Conservation (phyloP, 768 basidiomycete species). For the Auriculariales sp. region DNA sequence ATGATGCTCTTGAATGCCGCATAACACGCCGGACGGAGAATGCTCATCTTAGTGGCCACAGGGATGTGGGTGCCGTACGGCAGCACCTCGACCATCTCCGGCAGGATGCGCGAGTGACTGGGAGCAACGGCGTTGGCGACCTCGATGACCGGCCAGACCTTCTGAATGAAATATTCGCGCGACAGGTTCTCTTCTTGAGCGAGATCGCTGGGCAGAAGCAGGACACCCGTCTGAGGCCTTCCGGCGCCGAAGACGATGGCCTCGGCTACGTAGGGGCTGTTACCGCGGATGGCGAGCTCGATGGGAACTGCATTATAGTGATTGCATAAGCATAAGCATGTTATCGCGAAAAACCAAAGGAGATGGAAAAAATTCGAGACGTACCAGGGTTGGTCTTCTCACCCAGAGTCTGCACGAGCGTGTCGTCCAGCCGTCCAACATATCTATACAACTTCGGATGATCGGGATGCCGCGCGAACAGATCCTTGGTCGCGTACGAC, state of each 20-base stretch:
- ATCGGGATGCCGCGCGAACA: constrained; percentile 32
- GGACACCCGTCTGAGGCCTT: constrained; percentile 31
- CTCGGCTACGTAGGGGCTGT: constrained; percentile 31
- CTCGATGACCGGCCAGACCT: constrained; percentile 30
- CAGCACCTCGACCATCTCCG: constrained; percentile 36
- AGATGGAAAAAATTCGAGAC: not conserved
- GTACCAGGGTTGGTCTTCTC: constrained; percentile 39
- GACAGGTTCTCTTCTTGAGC: constrained; percentile 15
- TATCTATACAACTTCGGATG: constrained; percentile 28
- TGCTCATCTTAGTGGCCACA: constrained; percentile 35
- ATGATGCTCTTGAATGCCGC: constrained; percentile 33
- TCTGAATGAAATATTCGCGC: constrained; percentile 18
- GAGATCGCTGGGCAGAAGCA: constrained; percentile 34
- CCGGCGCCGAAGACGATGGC: constrained; percentile 40
- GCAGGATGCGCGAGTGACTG: constrained; percentile 33
- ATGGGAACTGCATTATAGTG: constrained; percentile 24
- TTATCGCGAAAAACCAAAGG: not conserved
- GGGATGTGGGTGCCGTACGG: constrained; percentile 33
- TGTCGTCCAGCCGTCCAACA: constrained; percentile 42
- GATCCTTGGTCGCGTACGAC: constrained; percentile 41
- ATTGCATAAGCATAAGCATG: not conserved
- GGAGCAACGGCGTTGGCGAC: constrained; percentile 38
- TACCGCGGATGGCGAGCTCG: constrained; percentile 35
- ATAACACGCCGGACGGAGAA: constrained; percentile 35
- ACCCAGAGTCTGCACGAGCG: constrained; percentile 29